Evolutionary conservation across 768 basidiomycete species (phyloP).

Genomic region (Termitomyces bulborhizus): DNA sequence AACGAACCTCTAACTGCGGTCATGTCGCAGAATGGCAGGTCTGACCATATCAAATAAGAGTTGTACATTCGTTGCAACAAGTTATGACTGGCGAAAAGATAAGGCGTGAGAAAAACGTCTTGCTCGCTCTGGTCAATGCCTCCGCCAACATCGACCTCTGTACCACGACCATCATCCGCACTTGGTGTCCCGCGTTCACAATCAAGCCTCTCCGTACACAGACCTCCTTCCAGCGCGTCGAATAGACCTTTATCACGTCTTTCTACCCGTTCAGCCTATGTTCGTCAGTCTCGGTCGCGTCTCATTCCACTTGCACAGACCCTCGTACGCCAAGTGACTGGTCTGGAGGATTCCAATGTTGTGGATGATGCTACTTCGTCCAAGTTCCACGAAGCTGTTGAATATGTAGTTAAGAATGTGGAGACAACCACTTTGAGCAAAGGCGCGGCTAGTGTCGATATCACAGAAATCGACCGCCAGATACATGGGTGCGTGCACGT

Average conservation of each 20-base stretch:
- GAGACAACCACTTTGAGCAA: constrained; percentile 52
- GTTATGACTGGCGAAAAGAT: too few relatives aligned
- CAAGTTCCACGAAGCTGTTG: constrained; percentile 41
- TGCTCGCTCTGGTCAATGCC: constrained; percentile 8
- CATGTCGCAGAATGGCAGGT: too few relatives aligned
- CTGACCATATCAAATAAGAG: too few relatives aligned
- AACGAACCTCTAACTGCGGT: too few relatives aligned
- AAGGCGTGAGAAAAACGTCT: constrained; percentile 1
- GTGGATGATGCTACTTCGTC: constrained; percentile 25
- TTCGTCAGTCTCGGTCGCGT: constrained; percentile 42
- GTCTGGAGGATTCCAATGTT: constrained; percentile 36
- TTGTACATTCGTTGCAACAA: too few relatives aligned
- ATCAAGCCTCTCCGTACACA: constrained; percentile 10
- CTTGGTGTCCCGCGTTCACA: constrained; percentile 24
- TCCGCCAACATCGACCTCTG: constrained; percentile 18
- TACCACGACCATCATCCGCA: constrained; percentile 35
- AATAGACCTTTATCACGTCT: constrained; percentile 34
- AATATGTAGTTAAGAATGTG: constrained; percentile 52
- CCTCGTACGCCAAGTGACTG: constrained; percentile 47
- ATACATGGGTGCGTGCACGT: constrained; percentile 45
- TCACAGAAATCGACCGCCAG: constrained; percentile 47
- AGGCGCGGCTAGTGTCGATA: constrained; percentile 50
- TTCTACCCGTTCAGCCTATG: constrained; percentile 26
- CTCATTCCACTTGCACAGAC: constrained; percentile 48
- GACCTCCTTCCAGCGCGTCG: constrained; percentile 25